Evolutionary conservation across 2,329 filamentous ascomycete genomes (phyloP), one percentile per base, ranked within the genome.

Genomic region (Sporothrix curviconia): DNA sequence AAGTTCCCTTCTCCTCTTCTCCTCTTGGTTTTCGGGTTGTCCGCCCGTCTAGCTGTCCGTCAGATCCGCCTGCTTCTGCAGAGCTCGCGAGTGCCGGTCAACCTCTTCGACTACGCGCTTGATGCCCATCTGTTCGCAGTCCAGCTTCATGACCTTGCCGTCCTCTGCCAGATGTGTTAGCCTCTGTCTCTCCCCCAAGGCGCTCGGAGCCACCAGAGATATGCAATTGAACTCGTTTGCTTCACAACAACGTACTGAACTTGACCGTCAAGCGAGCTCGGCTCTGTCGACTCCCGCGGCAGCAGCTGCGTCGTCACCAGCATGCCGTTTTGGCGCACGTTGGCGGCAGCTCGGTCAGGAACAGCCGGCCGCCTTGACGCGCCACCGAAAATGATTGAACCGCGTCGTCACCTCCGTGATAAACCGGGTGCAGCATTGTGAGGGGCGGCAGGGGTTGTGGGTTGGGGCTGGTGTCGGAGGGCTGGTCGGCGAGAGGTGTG

Each of bases 301-400:
- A 97, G 77, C 62, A 96, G 76, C 60, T 83, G 87, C 12, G 90
- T 87, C 65, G 84, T 84, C 68, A 97, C 87, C 67, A 85, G 82
- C 78, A 96, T 90, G 63, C 82, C 84, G 55, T 77, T 80, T 57
- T 78, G 75, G 56, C 91, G 84, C 60, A 91, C 91, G 66, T 86
- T 84, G 91, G 83, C 9, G 92, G 90, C 32, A 99, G 83, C 62
- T 88, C 80, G 32, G 89, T 87, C 64, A 97, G 89, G 73, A 97
- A 94, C 53, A 95, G 80, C 43, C 94, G 86, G 90, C 92, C 24
- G 92, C 87, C 69, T 90, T 91, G 61, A 90, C 85, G 70, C 81
- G 79, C 24, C 81, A 74, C 28, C 85, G 87, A 81, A 97, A 97
- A 39, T 94, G 92, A 74, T 95, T 96, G 84, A 97, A 96, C 70